Conservation (phyloP, 192 early-diverging fungal genomes). For the Backusella mclennaniae region DNA sequence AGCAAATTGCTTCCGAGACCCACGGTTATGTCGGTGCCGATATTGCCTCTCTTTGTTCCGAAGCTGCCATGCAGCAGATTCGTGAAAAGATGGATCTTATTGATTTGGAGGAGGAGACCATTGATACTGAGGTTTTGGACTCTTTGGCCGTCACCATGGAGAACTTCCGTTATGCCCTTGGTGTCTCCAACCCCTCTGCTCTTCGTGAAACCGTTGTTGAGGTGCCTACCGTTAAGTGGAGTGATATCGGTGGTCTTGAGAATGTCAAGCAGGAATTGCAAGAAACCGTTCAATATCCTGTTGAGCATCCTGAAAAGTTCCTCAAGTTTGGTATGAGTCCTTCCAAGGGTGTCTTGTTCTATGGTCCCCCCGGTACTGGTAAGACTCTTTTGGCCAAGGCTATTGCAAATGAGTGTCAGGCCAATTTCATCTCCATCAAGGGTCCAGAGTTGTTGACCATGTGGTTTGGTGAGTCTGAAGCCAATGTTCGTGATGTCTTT, state of each 20-base stretch:
- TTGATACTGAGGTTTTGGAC: constrained; percentile 96
- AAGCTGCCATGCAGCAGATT: constrained; percentile 99
- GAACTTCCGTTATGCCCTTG: constrained; percentile 93
- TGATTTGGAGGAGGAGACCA: constrained; percentile 97
- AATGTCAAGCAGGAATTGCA: constrained; percentile 98
- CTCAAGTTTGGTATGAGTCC: constrained; percentile 98
- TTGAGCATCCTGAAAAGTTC: constrained; percentile 99
- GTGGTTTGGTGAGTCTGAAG: constrained; percentile 99
- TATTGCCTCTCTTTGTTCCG: constrained; percentile 95
- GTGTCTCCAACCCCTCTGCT: constrained; percentile 93
- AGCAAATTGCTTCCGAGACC: constrained; percentile 96
- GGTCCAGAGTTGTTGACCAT: constrained; percentile 98
- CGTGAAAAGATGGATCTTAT: constrained; percentile 99
- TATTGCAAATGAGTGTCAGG: constrained; percentile 99
- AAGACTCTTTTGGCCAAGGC: constrained; percentile 99
- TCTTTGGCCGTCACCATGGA: constrained; percentile 96
- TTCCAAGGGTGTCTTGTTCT: constrained; percentile 97
- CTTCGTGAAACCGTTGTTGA: constrained; percentile 98
- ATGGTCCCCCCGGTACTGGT: constrained; percentile 98
- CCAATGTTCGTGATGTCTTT: constrained; percentile 99
- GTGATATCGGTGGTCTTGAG: constrained; percentile 96
- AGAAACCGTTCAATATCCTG: constrained; percentile 98
- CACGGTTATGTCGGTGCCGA: constrained; percentile 98
- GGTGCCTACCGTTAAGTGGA: constrained; percentile 93
- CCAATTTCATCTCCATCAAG: constrained; percentile 98